Evolutionary conservation across 2,329 filamentous ascomycete species (phyloP), one percentile per base, ranked within the genome.

Genomic region (Colletotrichum musicola): DNA sequence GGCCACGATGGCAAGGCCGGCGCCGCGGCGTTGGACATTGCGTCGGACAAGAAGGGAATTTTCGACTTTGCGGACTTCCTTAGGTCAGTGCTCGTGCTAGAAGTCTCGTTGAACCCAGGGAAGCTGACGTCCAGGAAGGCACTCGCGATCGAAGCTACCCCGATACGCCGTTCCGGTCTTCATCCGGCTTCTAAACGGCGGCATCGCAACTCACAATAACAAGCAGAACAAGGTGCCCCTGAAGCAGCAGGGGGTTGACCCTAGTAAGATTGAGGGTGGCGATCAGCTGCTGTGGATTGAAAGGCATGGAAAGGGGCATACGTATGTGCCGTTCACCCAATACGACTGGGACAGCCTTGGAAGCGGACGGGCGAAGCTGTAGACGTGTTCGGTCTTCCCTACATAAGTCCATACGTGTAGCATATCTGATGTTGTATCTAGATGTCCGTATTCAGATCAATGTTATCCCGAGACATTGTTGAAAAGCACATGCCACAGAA

Each of bases 81-180:
- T 12, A 82, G 77, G 79, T 88, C 74, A 65, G 77, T 75, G 6
- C n/a, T n/a, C 9, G 9, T 46, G 9, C 4, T 14, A 18, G 6
- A 16, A 9, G 18, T 14, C 49, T 18, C 42, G 20, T 58, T 56
- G 5, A 25, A 1, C 6, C 38, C 49, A n/a, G 54, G 13, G 9
- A 42, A n/a, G 7, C 40, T 35, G 12, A 35, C 30, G 1, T 35
- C 30, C 7, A 3, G 66, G 14, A 55, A 83, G 82, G 69, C 86
- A 91, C 74, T 83, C 85, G 2, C 84, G 87, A 6, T 82, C 83
- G 14, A 83, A 88, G 58, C 81, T 95, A 22, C 92, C 93, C 0
- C 86, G 85, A 70, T 95, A 94, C 74, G 93, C 92, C 0, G 91
- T 95, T 1, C 93, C 93, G 0, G 79, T 94, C 2, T 95, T 95